phyloP scores from a whole-genome alignment of 257 asterid genomes.

The Henckelia pumila region DNA sequence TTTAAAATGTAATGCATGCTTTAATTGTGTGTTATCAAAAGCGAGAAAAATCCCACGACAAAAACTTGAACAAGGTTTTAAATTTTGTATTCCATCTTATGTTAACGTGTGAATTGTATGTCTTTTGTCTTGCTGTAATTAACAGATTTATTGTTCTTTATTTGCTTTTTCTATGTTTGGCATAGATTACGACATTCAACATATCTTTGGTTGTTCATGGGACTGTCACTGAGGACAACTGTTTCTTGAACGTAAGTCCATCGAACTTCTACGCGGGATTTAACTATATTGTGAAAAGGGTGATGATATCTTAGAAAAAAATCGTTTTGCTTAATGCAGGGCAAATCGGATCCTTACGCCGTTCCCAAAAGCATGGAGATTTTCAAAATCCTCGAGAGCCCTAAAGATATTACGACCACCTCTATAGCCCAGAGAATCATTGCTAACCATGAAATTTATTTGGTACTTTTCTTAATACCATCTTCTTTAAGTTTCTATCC shows the following conservation, averaged over 20 bases:
- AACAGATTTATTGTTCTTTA: constrained; percentile 12
- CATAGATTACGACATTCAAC: constrained; percentile 70
- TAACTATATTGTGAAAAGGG: neutral
- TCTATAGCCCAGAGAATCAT: constrained; percentile 77
- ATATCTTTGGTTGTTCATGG: constrained; percentile 88
- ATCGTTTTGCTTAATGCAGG: constrained; percentile 43
- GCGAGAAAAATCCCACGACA: too few species aligned
- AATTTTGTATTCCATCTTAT: too few species aligned
- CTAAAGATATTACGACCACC: constrained; percentile 70
- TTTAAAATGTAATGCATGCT: neutral
- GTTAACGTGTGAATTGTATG: neutral
- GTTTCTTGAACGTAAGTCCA: constrained; percentile 52
- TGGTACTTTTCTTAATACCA: constrained; percentile 42
- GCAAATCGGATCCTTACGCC: constrained; percentile 59
- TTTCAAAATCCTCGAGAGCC: constrained; percentile 70
- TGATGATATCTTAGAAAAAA: constrained; percentile 22
- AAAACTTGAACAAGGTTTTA: too few species aligned
- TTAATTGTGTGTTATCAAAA: too few species aligned
- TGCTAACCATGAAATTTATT: constrained; percentile 75
- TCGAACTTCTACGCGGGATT: neutral
- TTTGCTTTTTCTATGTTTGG: constrained; percentile 11
- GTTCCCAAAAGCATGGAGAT: constrained; percentile 80
- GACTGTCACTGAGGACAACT: constrained; percentile 64
- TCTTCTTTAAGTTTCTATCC: neutral
- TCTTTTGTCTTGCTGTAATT: neutral